These are phyloP conservation scores for Ceratobasidium sp. DNA, from an alignment of 1,284 basidiomycete genomes.

Conservation along the genomic window DNA sequence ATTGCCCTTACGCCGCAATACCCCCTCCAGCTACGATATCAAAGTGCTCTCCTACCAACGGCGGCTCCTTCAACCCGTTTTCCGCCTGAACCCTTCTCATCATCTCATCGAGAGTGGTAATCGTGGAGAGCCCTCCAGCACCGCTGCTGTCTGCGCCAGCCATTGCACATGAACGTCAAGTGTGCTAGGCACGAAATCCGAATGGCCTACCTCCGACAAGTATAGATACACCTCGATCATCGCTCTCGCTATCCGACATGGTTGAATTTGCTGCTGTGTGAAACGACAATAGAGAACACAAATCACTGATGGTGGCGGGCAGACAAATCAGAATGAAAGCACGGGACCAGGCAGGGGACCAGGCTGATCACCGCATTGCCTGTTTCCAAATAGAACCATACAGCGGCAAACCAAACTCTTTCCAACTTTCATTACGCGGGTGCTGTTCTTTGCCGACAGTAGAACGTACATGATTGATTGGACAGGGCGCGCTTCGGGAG, in stretches of 20 bases:
- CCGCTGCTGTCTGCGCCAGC: background rate
- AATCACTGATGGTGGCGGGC: background rate
- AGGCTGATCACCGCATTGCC: no score
- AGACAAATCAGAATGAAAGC: background rate
- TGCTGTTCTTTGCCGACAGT: no score
- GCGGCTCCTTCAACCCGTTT: background rate
- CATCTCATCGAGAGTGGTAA: background rate
- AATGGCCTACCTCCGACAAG: background rate
- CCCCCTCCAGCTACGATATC: conserved; percentile 2
- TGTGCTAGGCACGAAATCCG: no score
- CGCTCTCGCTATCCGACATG: background rate
- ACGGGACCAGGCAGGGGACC: no score
- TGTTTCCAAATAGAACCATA: no score
- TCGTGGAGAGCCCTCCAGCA: background rate
- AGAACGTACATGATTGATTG: no score
- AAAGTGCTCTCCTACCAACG: background rate
- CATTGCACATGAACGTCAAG: background rate
- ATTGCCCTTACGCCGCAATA: background rate
- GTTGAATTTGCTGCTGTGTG: background rate
- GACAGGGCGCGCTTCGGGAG: no score
- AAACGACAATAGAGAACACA: background rate
- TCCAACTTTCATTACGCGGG: no score
- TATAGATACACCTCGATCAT: no score
- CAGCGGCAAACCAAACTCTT: no score
- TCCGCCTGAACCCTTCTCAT: background rate